Conservation (phyloP, 345 rosid species). For the Moricandia moricandioides region DNA sequence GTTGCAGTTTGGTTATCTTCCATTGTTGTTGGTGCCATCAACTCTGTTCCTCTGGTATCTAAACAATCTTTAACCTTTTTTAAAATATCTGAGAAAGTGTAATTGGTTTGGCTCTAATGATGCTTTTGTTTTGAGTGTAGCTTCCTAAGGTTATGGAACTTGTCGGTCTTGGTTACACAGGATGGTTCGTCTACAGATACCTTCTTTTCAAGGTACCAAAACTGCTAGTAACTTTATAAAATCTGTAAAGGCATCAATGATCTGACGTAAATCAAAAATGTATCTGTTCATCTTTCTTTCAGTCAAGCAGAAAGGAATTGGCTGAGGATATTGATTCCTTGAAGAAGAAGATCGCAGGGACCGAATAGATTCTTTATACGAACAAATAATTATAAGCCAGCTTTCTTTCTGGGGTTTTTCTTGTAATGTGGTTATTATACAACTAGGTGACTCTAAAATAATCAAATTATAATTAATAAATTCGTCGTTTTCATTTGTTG, state of each 20-base stretch:
- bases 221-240: not conserved
- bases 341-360: constrained; percentile 35
- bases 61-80: not conserved
- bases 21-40: constrained; percentile 75
- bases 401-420: constrained; percentile 11
- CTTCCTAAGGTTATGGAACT: constrained; percentile 96
- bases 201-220: constrained; percentile 91
- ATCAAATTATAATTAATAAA: too few species aligned
- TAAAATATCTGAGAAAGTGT: not conserved
- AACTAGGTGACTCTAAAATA: too few species aligned
- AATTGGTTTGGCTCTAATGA: not conserved
- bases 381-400: not conserved
- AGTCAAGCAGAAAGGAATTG: constrained; percentile 90
- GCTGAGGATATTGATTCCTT: too few species aligned
- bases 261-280: constrained; percentile 1
- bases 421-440: too few species aligned
- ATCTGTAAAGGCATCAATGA: not conserved
- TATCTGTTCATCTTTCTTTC: constrained; percentile 29
- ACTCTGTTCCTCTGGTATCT: constrained; percentile 89
- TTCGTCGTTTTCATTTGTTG: too few species aligned
- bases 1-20: constrained; percentile 95
- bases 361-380: constrained; percentile 44
- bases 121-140: constrained; percentile 32
- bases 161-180: constrained; percentile 95
- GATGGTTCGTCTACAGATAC: constrained; percentile 99